Evolutionary conservation across 2,329 filamentous ascomycete genomes (phyloP).

Genomic region (Scytalidium sp.): DNA sequence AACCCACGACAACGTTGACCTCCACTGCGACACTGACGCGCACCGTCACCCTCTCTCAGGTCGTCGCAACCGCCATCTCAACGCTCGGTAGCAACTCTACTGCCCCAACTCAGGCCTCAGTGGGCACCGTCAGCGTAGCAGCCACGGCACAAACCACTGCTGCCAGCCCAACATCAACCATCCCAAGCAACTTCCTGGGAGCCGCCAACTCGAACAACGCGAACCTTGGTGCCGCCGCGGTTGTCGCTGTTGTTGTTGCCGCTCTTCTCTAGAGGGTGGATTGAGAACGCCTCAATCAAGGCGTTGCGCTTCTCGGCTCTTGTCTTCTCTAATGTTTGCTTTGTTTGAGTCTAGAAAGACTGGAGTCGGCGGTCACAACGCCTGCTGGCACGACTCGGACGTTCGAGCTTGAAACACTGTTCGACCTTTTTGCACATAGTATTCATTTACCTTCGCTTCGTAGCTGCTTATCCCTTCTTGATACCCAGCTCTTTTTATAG

Average conservation of each 20-base stretch:
- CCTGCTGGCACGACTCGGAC: not conserved
- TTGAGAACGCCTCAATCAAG: too few species aligned
- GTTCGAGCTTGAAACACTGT: not conserved
- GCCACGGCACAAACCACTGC: slow-evolving; percentile 29
- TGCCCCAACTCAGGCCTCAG: slow-evolving; percentile 23
- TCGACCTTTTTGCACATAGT: not conserved
- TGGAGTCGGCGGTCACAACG: too few species aligned
- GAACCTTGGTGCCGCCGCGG: slow-evolving; percentile 44
- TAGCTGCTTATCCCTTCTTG: not conserved
- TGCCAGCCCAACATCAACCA: slow-evolving; percentile 28
- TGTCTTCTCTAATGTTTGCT: too few species aligned
- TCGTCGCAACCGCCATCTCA: slow-evolving; percentile 34
- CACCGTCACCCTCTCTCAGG: slow-evolving; percentile 48
- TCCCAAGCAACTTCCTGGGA: slow-evolving; percentile 38
- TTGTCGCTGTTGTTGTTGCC: slow-evolving; percentile 47
- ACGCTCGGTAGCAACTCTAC: slow-evolving; percentile 32
- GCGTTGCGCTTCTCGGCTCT: too few species aligned
- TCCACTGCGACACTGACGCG: slow-evolving; percentile 49
- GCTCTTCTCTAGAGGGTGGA: slow-evolving; percentile 50
- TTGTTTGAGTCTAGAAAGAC: too few species aligned
- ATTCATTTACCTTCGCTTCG: not conserved
- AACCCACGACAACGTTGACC: slow-evolving; percentile 37
- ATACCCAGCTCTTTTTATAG: not conserved
- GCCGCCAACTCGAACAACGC: slow-evolving; percentile 37
- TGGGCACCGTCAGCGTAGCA: slow-evolving; percentile 24